Percentiles rank a stretch among this genome's conserved stretches.
Conservation (phyloP, 352 stramenopile species). For the Phytopythium delawarense region DNA sequence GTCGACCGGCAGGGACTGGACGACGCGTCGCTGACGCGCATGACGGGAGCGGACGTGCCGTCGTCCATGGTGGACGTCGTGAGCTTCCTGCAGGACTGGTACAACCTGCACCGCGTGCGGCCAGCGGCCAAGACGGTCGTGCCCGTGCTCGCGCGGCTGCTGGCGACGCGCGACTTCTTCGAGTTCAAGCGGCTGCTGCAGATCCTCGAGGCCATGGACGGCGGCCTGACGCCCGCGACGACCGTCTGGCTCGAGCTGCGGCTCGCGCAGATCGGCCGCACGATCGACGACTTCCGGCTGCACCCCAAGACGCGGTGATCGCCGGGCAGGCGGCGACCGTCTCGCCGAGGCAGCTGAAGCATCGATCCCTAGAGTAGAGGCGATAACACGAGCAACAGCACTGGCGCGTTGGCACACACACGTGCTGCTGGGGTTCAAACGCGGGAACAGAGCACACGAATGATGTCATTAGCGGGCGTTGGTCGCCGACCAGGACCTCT, state of each 20-base stretch:
- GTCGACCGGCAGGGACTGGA: conserved; percentile 18
- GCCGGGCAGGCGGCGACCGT: not conserved
- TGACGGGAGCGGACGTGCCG: conserved; percentile 36
- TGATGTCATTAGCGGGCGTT: not conserved
- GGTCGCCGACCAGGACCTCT: not conserved
- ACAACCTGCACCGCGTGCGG: conserved; percentile 73
- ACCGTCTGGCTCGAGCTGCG: conserved; percentile 72
- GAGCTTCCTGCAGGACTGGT: conserved; percentile 82
- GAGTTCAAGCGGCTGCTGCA: conserved; percentile 72
- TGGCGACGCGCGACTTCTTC: conserved; percentile 41
- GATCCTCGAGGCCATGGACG: conserved; percentile 74
- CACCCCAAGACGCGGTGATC: conserved; percentile 11
- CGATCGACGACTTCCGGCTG: conserved; percentile 56
- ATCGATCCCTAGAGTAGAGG: not conserved
- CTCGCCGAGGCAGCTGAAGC: not conserved
- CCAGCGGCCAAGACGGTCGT: conserved; percentile 73
- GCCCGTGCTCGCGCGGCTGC: conserved; percentile 54
- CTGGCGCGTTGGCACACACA: not conserved
- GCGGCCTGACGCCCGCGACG: conserved; percentile 53
- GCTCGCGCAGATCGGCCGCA: conserved; percentile 45
- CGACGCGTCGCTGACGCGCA: conserved; percentile 19
- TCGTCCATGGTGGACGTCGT: conserved; percentile 54
- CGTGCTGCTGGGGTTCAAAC: not conserved
- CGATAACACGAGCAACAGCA: not conserved
- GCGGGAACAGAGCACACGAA: not conserved